Base-by-base conservation (phyloP, 2,329 filamentous ascomycete genomes). In the Alternaria incomplexa region DNA sequence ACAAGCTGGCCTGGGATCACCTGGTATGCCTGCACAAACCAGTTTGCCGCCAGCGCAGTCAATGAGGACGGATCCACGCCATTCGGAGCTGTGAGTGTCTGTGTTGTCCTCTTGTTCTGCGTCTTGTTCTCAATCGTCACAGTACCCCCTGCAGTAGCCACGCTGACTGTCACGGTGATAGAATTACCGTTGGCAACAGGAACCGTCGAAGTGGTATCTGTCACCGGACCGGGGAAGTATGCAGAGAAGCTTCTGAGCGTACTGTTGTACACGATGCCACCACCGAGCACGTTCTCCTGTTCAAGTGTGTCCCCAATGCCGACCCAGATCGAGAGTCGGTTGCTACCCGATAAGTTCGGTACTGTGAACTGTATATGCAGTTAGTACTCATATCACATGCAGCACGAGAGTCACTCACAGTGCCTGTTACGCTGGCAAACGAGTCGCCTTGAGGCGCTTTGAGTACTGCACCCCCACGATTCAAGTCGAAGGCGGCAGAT, bases 11-110 rank as follows among this genome's bases (percentile, higher is more conserved):
- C 72, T 11, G 65, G 58, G 12, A 58, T 57, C 1, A 68, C 63
- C 54, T 75, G 71, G 44, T 75, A 73, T 9, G 61, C 72, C 57
- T 74, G 71, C 4, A 75, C 71, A 46, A 65, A 73, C 69, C 71
- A 75, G 45, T 71, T 66, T 8, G 71, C 72, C 3, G 63, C 61
- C 15, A 68, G 56, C 7, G 71, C 70, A 30, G 66, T 73, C 17
- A 74, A 50, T 3, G 28, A 8, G 2, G 32, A 47, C 40, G 69
- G 62, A 36, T 68, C 64, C 3, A 63, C 63, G 15, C 58, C 62
- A 15, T 58, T 50, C 10, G 72, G 69, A 13, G 64, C 67, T 12
- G 66, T 57, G 15, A 73, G 23, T 4, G 57, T 65, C 43, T 72
- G 70, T 5, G 64, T 68, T 6, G 62, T 63, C 25, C 44, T 68